These are phyloP conservation scores for Eucalyptus albens DNA, from an alignment of 345 rosid genomes.

Conservation along the genomic window DNA sequence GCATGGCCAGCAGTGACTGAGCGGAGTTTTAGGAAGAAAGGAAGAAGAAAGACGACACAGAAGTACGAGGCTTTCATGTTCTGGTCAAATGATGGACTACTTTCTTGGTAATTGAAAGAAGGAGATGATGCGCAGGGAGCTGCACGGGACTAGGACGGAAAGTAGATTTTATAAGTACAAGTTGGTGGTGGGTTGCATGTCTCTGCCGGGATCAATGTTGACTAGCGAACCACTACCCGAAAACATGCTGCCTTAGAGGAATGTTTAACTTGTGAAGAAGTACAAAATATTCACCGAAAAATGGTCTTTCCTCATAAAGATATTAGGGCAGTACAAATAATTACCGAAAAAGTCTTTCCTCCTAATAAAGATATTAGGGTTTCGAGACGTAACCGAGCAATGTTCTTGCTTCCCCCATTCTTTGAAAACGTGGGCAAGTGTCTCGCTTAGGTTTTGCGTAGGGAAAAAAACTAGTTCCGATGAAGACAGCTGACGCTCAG, in stretches of 20 bases:
- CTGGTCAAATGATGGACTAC: not conserved
- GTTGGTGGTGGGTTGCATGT: not conserved
- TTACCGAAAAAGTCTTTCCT: not conserved
- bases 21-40: not conserved
- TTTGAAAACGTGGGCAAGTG: not conserved
- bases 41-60: not conserved
- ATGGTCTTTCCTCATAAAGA: not conserved
- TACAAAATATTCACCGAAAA: not conserved
- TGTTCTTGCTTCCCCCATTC: not conserved
- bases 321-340: not conserved
- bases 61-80: not conserved
- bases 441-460: not conserved
- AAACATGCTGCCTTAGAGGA: not conserved
- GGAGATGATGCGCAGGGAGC: not conserved
- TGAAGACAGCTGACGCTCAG: fast-evolving
- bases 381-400: not conserved
- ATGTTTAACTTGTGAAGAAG: not conserved
- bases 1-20: not conserved
- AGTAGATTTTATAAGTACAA: not conserved
- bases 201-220: not conserved
- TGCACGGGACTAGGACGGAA: not conserved
- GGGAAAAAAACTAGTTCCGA: not conserved
- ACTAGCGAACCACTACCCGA: not conserved
- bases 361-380: not conserved
- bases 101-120: not conserved